Conservation (phyloP, 306 rosid species). For the Cucumis hystrix region DNA sequence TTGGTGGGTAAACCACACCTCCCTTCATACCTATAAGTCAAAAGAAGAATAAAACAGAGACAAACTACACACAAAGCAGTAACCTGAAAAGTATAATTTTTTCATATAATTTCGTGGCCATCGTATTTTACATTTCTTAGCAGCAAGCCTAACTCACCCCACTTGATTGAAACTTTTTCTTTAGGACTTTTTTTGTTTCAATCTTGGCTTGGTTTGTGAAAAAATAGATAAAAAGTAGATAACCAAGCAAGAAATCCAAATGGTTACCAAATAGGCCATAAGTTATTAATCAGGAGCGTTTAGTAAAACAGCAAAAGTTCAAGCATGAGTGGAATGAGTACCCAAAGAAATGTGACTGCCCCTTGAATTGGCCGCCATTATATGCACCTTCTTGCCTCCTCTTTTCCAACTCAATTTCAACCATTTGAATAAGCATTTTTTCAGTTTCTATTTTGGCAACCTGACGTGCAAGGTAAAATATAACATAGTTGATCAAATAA, state of each 20-base stretch:
- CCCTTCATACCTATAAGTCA: conserved; percentile 68
- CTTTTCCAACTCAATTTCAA: conserved; percentile 81
- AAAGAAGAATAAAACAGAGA: background rate
- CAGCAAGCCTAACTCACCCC: background rate
- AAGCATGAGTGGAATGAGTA: conserved; percentile 17
- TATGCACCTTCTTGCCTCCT: conserved; percentile 25
- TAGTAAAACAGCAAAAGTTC: background rate
- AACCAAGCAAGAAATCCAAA: too few relatives aligned
- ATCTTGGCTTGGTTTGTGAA: too few relatives aligned
- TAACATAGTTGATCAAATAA: background rate
- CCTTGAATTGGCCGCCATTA: conserved; percentile 38
- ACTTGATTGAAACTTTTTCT: background rate
- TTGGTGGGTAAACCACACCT: conserved; percentile 96
- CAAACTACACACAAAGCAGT: background rate
- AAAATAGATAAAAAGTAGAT: too few relatives aligned
- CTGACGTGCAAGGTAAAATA: conserved; percentile 16
- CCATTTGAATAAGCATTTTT: conserved; percentile 99
- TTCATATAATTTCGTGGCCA: background rate
- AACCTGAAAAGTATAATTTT: background rate
- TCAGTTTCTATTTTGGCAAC: conserved; percentile 99
- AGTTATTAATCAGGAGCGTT: background rate
- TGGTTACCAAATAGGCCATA: background rate
- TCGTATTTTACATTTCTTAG: background rate
- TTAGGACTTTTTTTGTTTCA: background rate
- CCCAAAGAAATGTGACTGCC: conserved; percentile 99